Base-by-base conservation (phyloP, 768 basidiomycete species). In the Cubamyces sp. region DNA sequence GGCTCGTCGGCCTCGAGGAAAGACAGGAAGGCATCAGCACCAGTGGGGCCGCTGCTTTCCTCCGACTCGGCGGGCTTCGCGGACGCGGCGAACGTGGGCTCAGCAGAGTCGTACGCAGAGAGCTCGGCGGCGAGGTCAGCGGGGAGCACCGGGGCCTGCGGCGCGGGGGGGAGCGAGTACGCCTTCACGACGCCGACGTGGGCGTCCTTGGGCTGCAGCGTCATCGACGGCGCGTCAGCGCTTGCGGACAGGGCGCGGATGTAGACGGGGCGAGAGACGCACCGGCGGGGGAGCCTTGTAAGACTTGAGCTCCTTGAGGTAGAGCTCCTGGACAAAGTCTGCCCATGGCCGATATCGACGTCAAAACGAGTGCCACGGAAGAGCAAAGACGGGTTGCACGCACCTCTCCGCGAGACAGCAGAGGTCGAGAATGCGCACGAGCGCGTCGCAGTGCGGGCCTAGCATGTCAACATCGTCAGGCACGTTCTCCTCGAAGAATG, bases 311-410 rank as follows among this genome's bases (percentile, higher is more conserved):
- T 96, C 91, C 71, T 83, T 87, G 68, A 98, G 69, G 78, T 98
- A 98, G 58, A 97, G 74, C 66, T 97, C 94, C 84, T 96, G 92
- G 55, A 98, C 82, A 72, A 96, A 81, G 81, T 97, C 96, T 97
- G 73, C 19, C 6, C 9, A 34, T 11, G 1, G 25, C 23, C 2
- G 39, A 30, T 57, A n/a, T 5, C 41, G 23, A 9, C 28, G 69
- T 69, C 66, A 71, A 30, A 26, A 30, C 3, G 14, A 23, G 48
- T 26, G 60, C 60, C 71, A 70, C 70, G 70, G 66, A 65, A 65
- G 57, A 51, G 53, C 43, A 28, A 40, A 51, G 19, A 48, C 56
- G 3, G 21, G 7, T 30, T 23, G 45, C 56, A 75, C 80, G 28
- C 71, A 88, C 90, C 91, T 81, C 84, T 88, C 73, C 86, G 87